Base-by-base conservation (phyloP, 78 protist species). In the Guillardia theta region DNA sequence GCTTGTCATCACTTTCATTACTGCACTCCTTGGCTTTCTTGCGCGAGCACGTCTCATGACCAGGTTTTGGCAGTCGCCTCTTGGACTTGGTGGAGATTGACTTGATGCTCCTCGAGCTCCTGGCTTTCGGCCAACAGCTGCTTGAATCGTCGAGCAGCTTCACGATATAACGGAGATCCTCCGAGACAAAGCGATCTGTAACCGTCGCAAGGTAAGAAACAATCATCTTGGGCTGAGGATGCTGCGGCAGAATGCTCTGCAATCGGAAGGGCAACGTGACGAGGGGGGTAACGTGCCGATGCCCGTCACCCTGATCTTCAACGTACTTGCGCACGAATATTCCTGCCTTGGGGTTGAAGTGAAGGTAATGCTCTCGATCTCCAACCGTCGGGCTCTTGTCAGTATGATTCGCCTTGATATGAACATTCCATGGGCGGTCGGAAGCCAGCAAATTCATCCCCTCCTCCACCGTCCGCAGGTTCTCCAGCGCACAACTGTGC, bases 241-340 rank as follows among this genome's bases (percentile, higher is more conserved):
- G 41, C 10, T 15, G 27, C 15, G 90, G 2, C 90, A 78, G 39
- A 36, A 8, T 48, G 48, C 48, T 78, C 90, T 78, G 90, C 24
- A 78, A 50, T 19, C 90, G 90, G 90, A 46, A 78, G 18, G 90
- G 90, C 21, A 78, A 50, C 22, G 90, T 78, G 43, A 78, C 90
- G 24, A 78, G 45, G 1, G 90, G 90, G 30, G 44, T 78, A 8
- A 21, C 24, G n/a, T n/a, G n/a, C n/a, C n/a, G n/a, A n/a, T n/a
- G n/a, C 5, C 41, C 83, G 83, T 70, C 9, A 10, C 41, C 83
- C 45, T 24, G 36, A 70, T 70, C 45, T 15, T 70, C 83, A 12
- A 70, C 36, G 39, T 44, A 78, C 48, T 78, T 30, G 24, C 90
- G 45, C 37, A 43, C 33, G 39, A 78, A 78, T 0, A 78, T 48